These are phyloP conservation scores for Ramalina intermedia DNA, from an alignment of 495 filamentous ascomycete genomes.

Conservation along the genomic window DNA sequence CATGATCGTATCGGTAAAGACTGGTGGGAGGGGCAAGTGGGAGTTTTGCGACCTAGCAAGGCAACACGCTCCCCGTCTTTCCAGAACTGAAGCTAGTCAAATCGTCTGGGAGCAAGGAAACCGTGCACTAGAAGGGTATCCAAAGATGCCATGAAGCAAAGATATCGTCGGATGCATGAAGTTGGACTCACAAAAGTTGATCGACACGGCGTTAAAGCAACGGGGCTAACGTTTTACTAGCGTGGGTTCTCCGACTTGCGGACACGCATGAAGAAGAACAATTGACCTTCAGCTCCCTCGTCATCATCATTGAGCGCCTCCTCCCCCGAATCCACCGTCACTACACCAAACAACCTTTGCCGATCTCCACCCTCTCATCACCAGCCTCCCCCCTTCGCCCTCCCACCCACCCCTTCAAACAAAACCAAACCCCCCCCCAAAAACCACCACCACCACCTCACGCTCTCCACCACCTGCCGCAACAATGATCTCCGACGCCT, in stretches of 20 bases:
- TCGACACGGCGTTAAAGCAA: too few species aligned
- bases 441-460: background rate
- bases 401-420: background rate
- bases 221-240: too few species aligned
- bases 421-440: too few species aligned
- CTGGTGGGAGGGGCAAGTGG: background rate
- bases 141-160: too few species aligned
- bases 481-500: slow-evolving; percentile 70
- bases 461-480: background rate
- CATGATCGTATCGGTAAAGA: slow-evolving; percentile 39
- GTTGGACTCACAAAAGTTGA: too few species aligned
- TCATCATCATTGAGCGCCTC: background rate
- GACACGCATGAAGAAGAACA: background rate
- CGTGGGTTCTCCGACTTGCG: too few species aligned
- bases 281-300: too few species aligned
- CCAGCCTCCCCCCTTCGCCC: background rate
- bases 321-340: background rate
- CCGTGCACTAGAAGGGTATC: too few species aligned
- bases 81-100: too few species aligned
- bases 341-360: background rate
- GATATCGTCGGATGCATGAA: too few species aligned
- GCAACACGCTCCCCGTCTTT: too few species aligned
- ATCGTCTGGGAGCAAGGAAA: too few species aligned
- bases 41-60: background rate
- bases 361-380: background rate